Evolutionary conservation across 1,284 basidiomycete species (phyloP).

Genomic region (Moesziomyces sp.): DNA sequence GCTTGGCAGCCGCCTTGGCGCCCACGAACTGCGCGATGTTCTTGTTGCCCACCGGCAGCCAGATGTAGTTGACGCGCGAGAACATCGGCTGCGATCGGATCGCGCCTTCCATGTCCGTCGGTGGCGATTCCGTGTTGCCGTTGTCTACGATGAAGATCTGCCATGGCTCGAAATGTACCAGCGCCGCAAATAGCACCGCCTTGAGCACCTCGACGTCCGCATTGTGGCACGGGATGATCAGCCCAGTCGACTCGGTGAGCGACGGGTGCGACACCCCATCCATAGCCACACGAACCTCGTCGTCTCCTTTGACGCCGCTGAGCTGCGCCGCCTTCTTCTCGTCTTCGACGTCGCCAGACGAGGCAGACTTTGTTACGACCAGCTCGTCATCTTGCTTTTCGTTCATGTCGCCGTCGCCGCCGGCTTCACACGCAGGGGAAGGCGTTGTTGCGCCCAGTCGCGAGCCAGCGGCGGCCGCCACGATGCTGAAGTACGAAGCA

Average conservation of each 20-base stretch:
- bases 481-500: slow-evolving; percentile 20
- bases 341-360: slow-evolving; percentile 8
- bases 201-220: slow-evolving; percentile 33
- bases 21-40: slow-evolving; percentile 45
- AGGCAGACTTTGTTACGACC: background rate
- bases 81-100: slow-evolving; percentile 36
- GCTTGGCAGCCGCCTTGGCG: slow-evolving; percentile 21
- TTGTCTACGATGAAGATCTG: slow-evolving; percentile 46
- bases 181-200: slow-evolving; percentile 34
- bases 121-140: slow-evolving; percentile 24
- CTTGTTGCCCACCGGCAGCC: slow-evolving; percentile 40
- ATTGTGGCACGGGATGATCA: slow-evolving; percentile 44
- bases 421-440: background rate
- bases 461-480: slow-evolving; percentile 27
- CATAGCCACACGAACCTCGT: slow-evolving; percentile 19
- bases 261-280: slow-evolving; percentile 31
- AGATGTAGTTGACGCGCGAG: slow-evolving; percentile 40
- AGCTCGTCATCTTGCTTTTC: slow-evolving; percentile 14
- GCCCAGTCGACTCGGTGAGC: slow-evolving; percentile 30
- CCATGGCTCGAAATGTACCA: slow-evolving; percentile 40
- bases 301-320: background rate
- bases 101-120: slow-evolving; percentile 16
- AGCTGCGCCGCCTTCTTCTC: slow-evolving; percentile 14
- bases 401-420: background rate
- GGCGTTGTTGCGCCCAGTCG: slow-evolving; percentile 4